A percentile compares a stretch with the other conserved stretches of the same genome.
Evolutionary conservation across 345 rosid genomes (phyloP).

Genomic region (Trapa bicornis): DNA sequence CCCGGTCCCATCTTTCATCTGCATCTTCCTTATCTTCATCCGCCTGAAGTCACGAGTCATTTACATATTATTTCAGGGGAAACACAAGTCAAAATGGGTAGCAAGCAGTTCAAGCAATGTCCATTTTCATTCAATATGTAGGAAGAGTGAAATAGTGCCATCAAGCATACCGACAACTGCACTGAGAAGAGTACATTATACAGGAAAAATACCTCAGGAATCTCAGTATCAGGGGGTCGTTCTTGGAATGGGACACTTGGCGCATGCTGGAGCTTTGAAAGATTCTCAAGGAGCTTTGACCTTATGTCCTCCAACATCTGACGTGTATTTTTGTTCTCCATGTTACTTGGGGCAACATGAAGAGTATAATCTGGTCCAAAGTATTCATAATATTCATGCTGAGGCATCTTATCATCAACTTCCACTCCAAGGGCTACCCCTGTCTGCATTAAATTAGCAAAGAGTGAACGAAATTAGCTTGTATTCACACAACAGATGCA

Average conservation of each 20-base stretch:
- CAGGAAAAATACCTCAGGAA: conserved; percentile 43
- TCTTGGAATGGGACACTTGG: conserved; percentile 94
- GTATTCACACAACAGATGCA: neutral
- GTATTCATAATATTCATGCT: conserved; percentile 53
- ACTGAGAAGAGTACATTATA: neutral
- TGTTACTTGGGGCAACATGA: conserved; percentile 63
- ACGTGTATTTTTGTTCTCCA: conserved; percentile 59
- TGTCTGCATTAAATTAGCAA: conserved; percentile 24
- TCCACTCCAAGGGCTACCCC: conserved; percentile 63
- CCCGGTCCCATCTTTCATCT: conserved; percentile 76
- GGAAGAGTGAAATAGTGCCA: neutral
- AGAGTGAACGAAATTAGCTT: neutral
- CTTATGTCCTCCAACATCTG: conserved; percentile 73
- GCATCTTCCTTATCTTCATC: conserved; percentile 74
- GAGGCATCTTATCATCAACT: conserved; percentile 62
- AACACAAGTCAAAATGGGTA: neutral
- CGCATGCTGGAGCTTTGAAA: conserved; percentile 92
- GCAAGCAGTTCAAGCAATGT: neutral
- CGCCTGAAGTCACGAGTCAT: conserved; percentile 20
- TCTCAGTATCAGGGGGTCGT: conserved; percentile 68
- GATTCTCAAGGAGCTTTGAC: conserved; percentile 68
- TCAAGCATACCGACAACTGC: neutral
- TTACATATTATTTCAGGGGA: conserved; percentile 4
- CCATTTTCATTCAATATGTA: neutral
- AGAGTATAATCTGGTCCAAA: conserved; percentile 57